Percentiles rank a stretch among this genome's conserved stretches.
Conservation (phyloP, 2,329 filamentous ascomycete species). For the Pseudomassariella vexata region DNA sequence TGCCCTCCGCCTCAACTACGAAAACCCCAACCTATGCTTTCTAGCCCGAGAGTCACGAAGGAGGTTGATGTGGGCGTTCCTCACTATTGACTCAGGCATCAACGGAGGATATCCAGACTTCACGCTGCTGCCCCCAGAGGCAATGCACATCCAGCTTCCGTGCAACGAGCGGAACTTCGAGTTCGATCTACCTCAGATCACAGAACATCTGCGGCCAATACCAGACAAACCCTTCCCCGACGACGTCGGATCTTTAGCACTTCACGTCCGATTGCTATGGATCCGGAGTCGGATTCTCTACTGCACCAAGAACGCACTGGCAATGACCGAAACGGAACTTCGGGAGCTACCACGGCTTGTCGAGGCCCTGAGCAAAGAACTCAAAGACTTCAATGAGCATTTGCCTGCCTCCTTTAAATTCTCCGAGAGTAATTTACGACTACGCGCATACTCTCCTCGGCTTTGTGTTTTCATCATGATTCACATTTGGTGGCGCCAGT, state of each 20-base stretch:
- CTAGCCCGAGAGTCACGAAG: slow-evolving; percentile 37
- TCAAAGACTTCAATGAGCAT: slow-evolving; percentile 45
- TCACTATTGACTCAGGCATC: slow-evolving; percentile 37
- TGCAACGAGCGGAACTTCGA: slow-evolving; percentile 49
- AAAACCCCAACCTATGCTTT: slow-evolving; percentile 37
- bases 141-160: slow-evolving; percentile 37
- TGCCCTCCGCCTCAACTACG: slow-evolving; percentile 43
- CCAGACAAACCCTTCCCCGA: slow-evolving; percentile 41
- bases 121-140: slow-evolving; percentile 36
- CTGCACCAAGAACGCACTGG: slow-evolving; percentile 39
- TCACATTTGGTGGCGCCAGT: slow-evolving; percentile 54
- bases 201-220: slow-evolving; percentile 38
- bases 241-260: slow-evolving; percentile 48
- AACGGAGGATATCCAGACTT: slow-evolving; percentile 37
- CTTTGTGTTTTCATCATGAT: slow-evolving; percentile 56
- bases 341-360: slow-evolving; percentile 39
- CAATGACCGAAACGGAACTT: slow-evolving; percentile 37
- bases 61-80: slow-evolving; percentile 39
- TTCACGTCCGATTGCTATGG: slow-evolving; percentile 51
- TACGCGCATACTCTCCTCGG: slow-evolving; percentile 51
- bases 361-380: slow-evolving; percentile 38
- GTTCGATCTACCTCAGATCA: slow-evolving; percentile 50
- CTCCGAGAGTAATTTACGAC: slow-evolving; percentile 48
- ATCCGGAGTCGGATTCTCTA: slow-evolving; percentile 49
- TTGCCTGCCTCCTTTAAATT: slow-evolving; percentile 52